phyloP scores from a whole-genome alignment of 2,329 filamentous ascomycete genomes.

The Alternaria arborescens region DNA sequence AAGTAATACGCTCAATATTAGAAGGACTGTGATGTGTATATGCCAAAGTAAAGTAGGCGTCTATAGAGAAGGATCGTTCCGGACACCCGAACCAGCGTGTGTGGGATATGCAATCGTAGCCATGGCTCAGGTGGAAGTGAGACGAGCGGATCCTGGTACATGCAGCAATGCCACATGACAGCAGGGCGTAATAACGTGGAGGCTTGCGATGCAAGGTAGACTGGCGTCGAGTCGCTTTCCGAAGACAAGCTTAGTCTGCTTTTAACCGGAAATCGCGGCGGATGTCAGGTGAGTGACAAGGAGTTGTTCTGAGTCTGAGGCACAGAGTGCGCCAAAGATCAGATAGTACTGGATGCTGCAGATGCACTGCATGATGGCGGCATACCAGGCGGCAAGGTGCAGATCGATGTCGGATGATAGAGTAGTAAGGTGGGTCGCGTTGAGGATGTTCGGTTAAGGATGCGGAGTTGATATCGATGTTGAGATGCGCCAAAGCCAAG shows the following conservation, averaged over 20 bases:
- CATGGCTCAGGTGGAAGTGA: slow-evolving; percentile 39
- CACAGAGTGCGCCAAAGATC: slow-evolving; percentile 37
- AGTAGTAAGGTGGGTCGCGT: slow-evolving; percentile 28
- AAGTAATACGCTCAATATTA: slow-evolving; percentile 48
- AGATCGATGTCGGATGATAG: slow-evolving; percentile 26
- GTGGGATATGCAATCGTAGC: slow-evolving; percentile 37
- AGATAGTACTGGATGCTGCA: slow-evolving; percentile 35
- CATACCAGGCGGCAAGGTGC: slow-evolving; percentile 28
- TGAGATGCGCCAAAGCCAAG: slow-evolving; percentile 38
- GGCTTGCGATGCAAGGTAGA: slow-evolving; percentile 20
- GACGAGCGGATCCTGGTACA: slow-evolving; percentile 24
- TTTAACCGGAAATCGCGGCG: slow-evolving; percentile 32
- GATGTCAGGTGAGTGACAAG: slow-evolving; percentile 34
- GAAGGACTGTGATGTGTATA: slow-evolving; percentile 35
- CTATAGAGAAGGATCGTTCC: slow-evolving; percentile 39
- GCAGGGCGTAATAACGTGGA: slow-evolving; percentile 16
- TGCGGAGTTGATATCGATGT: slow-evolving; percentile 31
- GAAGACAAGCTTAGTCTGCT: slow-evolving; percentile 20
- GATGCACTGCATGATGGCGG: slow-evolving; percentile 35
- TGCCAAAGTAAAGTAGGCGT: slow-evolving; percentile 37
- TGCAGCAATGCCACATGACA: slow-evolving; percentile 31
- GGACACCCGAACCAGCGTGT: slow-evolving; percentile 50
- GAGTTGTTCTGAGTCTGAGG: slow-evolving; percentile 25
- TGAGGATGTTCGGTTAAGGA: slow-evolving; percentile 19
- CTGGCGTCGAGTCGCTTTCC: slow-evolving; percentile 26